Evolutionary conservation across 768 basidiomycete genomes (phyloP), one percentile per base, ranked within the genome.

Genomic region (Antrodiella citrinella): DNA sequence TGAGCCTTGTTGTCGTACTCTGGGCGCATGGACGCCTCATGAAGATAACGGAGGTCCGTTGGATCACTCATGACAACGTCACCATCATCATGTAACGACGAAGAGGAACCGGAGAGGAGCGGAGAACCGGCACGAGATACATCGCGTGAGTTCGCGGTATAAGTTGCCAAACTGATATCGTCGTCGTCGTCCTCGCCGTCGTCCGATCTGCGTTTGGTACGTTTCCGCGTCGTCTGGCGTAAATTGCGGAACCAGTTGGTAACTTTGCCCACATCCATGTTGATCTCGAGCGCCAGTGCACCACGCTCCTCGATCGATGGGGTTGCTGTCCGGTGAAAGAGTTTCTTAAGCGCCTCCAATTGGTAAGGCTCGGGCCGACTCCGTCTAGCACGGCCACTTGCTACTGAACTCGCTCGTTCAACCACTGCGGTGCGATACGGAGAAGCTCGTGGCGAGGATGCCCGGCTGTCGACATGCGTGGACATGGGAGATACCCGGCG

Each of bases 231-330:
- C 15, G 84, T 85, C 67, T 91, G 87, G 30, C 87, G 78, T 51
- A 90, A 73, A 61, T 91, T 91, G 26, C 87, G 75, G 73, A 90
- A 90, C 87, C 87, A 91, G 63, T 91, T 91, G 15, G 87, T 88
- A 47, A 91, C 86, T 67, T 87, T 88, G 55, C 81, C 83, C 50
- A 90, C 65, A 66, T 91, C 87, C 87, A 91, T 89, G 68, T 85
- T 87, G 52, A 89, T 78, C 67, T 89, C 82, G 20, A 76, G 70
- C 7, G 86, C 88, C 3, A 91, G 70, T 40, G 80, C 77, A 44
- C 76, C 76, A 45, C 88, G 84, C 64, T 90, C 82, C 64, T 91
- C 87, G 53, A 90, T 87, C 12, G 84, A 81, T 4, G 88, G 88
- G 10, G 81, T 86, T 20, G 80, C 61, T 1, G 86, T 89, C 52